Conservation (phyloP, 139 green algal genomes). For the Astrephomene gubernaculifera region DNA sequence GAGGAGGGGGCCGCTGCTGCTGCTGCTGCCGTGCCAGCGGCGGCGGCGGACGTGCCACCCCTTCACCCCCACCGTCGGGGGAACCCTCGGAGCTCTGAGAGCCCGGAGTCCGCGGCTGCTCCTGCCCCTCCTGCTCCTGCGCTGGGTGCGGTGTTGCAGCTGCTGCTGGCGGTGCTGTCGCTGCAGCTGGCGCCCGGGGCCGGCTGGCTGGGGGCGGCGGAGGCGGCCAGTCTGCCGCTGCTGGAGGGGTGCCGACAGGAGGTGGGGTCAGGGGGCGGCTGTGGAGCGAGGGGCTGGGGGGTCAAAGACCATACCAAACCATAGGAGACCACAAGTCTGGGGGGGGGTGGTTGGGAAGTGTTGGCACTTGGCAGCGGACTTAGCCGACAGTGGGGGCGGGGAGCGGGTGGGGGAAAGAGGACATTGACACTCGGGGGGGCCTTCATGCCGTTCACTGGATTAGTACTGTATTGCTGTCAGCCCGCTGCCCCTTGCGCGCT, state of each 20-base stretch:
- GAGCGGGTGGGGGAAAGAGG: too few relatives aligned
- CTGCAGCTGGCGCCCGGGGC: slow-evolving; percentile 13
- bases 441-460: too few relatives aligned
- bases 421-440: too few relatives aligned
- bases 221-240: slow-evolving; percentile 24
- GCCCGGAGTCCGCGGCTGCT: neutral
- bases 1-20: neutral
- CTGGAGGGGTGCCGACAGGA: neutral
- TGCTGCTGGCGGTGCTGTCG: neutral
- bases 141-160: slow-evolving; percentile 6
- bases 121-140: neutral
- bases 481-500: too few relatives aligned
- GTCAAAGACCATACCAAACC: too few relatives aligned
- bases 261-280: too few relatives aligned
- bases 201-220: slow-evolving; percentile 12
- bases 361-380: too few relatives aligned
- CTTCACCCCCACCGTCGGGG: neutral
- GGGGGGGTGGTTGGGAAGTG: too few relatives aligned
- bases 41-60: neutral
- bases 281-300: too few relatives aligned
- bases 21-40: neutral
- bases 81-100: neutral
- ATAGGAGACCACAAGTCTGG: too few relatives aligned
- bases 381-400: too few relatives aligned
- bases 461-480: too few relatives aligned